Conservation (phyloP, 2,329 filamentous ascomycete species). For the Xylariaceae sp. region DNA sequence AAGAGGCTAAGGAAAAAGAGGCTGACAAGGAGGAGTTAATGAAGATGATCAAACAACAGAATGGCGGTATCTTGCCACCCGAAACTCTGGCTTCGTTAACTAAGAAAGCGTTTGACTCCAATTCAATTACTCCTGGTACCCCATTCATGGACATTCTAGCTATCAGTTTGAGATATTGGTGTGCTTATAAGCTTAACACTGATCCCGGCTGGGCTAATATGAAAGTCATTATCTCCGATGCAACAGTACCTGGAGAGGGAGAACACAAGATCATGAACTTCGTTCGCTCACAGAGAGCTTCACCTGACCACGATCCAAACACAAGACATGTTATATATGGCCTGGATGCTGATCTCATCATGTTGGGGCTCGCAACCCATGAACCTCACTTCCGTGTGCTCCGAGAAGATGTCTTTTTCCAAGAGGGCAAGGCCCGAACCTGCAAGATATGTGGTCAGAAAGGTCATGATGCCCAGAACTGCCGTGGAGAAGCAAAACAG, state of each 20-base stretch:
- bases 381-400: constrained; percentile 96
- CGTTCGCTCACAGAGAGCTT: constrained; percentile 85
- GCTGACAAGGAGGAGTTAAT: constrained; percentile 84
- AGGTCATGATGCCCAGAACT: constrained; percentile 84
- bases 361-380: constrained; percentile 94
- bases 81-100: constrained; percentile 58
- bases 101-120: constrained; percentile 90
- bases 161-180: constrained; percentile 88
- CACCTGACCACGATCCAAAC: constrained; percentile 89
- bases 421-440: constrained; percentile 74
- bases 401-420: constrained; percentile 93
- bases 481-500: constrained; percentile 71
- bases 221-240: constrained; percentile 98
- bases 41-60: constrained; percentile 77
- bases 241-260: constrained; percentile 93
- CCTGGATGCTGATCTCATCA: constrained; percentile 95
- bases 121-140: constrained; percentile 87
- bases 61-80: constrained; percentile 58
- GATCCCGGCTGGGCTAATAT: constrained; percentile 93
- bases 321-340: constrained; percentile 98
- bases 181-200: constrained; percentile 94
- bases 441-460: constrained; percentile 90
- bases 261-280: constrained; percentile 99
- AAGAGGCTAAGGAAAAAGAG: constrained; percentile 92
- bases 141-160: constrained; percentile 98